A percentile compares a stretch with the other conserved stretches of the same genome.
Evolutionary conservation across 345 rosid species (phyloP).

Genomic region (Lepidium aucheri): DNA sequence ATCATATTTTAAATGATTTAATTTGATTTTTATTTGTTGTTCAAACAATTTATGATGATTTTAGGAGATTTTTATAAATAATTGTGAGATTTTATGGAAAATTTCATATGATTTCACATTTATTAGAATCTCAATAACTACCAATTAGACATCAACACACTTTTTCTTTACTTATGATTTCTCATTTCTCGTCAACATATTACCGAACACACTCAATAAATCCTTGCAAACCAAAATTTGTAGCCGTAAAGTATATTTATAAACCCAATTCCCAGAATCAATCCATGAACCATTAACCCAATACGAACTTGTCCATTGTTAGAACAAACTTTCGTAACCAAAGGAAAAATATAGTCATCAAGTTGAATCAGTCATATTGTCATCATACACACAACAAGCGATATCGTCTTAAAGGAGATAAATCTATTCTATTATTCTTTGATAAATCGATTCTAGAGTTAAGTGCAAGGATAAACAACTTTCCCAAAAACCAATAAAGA

Average conservation of each 20-base stretch:
- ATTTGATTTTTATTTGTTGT: too few relatives aligned
- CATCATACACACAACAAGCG: conserved; percentile 47
- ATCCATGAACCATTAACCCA: conserved; percentile 56
- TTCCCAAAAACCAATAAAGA: conserved; percentile 40
- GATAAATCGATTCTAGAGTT: conserved; percentile 55
- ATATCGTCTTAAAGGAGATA: conserved; percentile 28
- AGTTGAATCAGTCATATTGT: conserved; percentile 30
- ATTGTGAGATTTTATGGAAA: too few relatives aligned
- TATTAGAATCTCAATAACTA: too few relatives aligned
- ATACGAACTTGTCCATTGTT: too few relatives aligned
- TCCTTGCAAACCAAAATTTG: conserved; percentile 52
- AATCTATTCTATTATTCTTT: conserved; percentile 30
- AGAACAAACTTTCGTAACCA: too few relatives aligned
- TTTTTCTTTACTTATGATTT: too few relatives aligned
- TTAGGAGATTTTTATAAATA: too few relatives aligned
- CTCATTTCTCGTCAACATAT: conserved; percentile 15
- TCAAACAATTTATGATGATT: too few relatives aligned
- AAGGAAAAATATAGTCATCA: conserved; percentile 44
- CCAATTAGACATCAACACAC: too few relatives aligned
- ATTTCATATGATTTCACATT: too few relatives aligned
- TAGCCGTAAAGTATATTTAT: conserved; percentile 41
- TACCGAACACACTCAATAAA: conserved; percentile 47
- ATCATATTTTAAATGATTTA: too few relatives aligned
- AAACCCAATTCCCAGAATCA: conserved; percentile 35
- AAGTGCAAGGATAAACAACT: conserved; percentile 39